Base-by-base conservation (phyloP, 495 filamentous ascomycete species). In the Lophiostoma macrostomum region DNA sequence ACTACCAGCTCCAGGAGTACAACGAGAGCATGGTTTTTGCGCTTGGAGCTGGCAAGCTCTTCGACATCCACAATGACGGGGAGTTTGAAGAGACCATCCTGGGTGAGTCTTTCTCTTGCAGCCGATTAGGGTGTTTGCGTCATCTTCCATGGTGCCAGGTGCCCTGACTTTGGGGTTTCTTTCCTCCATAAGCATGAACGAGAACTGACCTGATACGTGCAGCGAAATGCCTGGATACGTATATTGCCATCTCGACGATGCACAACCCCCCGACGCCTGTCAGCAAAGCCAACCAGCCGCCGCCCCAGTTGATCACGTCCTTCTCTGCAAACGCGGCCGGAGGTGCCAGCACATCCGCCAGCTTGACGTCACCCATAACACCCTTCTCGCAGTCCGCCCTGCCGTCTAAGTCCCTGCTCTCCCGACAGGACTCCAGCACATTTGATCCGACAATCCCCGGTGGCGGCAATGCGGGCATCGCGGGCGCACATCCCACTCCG, bases 51-150 rank as follows among this genome's bases (percentile, higher is more conserved):
- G 94, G 94, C 30, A 91, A 96, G 61, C 79, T 96, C 20, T 96
- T 99, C 75, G 84, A 93, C 74, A 77, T 99, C 50, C 87, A 96
- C 57, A 81, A 84, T 47, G 84, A 86, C 40, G 88, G 90, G 67
- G 94, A 99, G 76, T 99, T 94, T 67, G 94, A 97, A 68, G 90
- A 99, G 74, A 99, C 94, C 24, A 97, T 99, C 66, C 90, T 97
- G 67, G 87, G 76, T 82, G 70, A 56, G 72, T 69, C 24, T 32
- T 22, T 20, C 27, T 5, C 13, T 2, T n/a, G n/a, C n/a, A n/a
- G n/a, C n/a, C n/a, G n/a, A n/a, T n/a, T n/a, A n/a, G n/a, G n/a
- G n/a, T n/a, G n/a, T n/a, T n/a, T n/a, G n/a, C n/a, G n/a, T n/a
- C n/a, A n/a, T n/a, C n/a, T n/a, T n/a, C n/a, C n/a, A n/a, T n/a